Conservation (phyloP, 257 asterid genomes). For the Prunella vulgaris region DNA sequence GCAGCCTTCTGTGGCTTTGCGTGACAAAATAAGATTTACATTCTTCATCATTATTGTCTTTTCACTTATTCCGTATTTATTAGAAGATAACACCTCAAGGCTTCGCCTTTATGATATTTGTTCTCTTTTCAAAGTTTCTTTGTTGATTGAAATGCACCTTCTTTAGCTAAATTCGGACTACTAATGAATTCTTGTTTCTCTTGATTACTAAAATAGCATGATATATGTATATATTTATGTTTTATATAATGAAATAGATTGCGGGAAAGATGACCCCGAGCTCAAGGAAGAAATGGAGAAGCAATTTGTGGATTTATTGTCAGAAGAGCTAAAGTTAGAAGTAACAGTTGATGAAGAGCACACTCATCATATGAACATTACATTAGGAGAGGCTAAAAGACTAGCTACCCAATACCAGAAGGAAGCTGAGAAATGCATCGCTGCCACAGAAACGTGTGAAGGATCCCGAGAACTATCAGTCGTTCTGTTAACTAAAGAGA, state of each 20-base stretch:
- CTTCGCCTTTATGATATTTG: background rate
- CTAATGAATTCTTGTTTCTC: background rate
- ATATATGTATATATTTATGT: background rate
- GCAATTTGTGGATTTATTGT: slow-evolving; percentile 74
- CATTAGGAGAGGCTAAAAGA: slow-evolving; percentile 79
- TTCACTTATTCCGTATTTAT: background rate
- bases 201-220: background rate
- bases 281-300: slow-evolving; percentile 94
- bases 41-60: background rate
- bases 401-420: slow-evolving; percentile 73
- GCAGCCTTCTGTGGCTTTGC: background rate
- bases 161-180: background rate
- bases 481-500: slow-evolving; percentile 65
- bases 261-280: slow-evolving; percentile 93
- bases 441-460: slow-evolving; percentile 91
- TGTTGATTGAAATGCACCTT: background rate
- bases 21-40: background rate
- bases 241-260: slow-evolving; percentile 37
- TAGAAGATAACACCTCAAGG: background rate
- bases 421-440: slow-evolving; percentile 89
- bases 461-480: slow-evolving; percentile 76
- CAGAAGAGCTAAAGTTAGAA: slow-evolving; percentile 88
- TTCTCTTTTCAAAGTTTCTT: background rate
- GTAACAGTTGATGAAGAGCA: slow-evolving; percentile 62
- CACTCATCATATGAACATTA: slow-evolving; percentile 72